These are phyloP conservation scores for Hysterium pulicare DNA, from an alignment of 2,329 filamentous ascomycete genomes.

Conservation along the genomic window DNA sequence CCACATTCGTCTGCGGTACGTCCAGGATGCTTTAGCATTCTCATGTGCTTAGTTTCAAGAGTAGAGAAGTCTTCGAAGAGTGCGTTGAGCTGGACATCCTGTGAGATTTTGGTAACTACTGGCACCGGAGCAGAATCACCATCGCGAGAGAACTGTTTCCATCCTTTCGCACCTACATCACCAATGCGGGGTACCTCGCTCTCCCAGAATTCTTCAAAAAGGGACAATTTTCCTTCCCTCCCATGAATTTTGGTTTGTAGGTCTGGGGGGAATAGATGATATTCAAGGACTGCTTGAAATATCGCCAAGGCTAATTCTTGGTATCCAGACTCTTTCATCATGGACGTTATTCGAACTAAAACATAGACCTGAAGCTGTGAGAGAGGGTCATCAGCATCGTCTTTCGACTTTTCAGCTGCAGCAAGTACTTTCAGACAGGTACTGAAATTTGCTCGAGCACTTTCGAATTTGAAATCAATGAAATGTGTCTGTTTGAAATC, in stretches of 20 bases:
- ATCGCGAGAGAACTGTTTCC: conserved; percentile 51
- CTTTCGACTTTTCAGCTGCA: conserved; percentile 14
- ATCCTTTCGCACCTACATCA: conserved; percentile 68
- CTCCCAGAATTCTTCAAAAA: conserved; percentile 80
- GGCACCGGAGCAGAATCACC: conserved; percentile 10
- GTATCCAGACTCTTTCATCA: conserved; percentile 75
- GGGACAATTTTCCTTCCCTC: conserved; percentile 3
- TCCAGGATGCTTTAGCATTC: conserved; percentile 59
- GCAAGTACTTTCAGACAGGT: conserved; percentile 51
- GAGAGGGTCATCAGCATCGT: conserved; percentile 10
- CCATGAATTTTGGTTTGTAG: not conserved
- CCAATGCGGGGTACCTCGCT: conserved; percentile 76
- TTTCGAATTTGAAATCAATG: conserved; percentile 64
- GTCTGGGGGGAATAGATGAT: conserved; percentile 60
- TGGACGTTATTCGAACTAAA: conserved; percentile 69
- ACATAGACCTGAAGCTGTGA: conserved; percentile 61
- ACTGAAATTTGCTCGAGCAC: conserved; percentile 58
- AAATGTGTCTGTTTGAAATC: conserved; percentile 69
- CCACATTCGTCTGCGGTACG: conserved; percentile 70
- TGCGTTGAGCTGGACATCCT: conserved; percentile 16
- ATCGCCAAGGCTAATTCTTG: conserved; percentile 70
- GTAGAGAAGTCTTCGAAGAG: conserved; percentile 24
- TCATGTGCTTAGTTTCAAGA: conserved; percentile 53
- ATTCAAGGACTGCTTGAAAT: conserved; percentile 81
- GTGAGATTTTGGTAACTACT: not conserved